These are phyloP conservation scores for Populus ilicifolia DNA, from an alignment of 345 rosid species.

Conservation along the genomic window DNA sequence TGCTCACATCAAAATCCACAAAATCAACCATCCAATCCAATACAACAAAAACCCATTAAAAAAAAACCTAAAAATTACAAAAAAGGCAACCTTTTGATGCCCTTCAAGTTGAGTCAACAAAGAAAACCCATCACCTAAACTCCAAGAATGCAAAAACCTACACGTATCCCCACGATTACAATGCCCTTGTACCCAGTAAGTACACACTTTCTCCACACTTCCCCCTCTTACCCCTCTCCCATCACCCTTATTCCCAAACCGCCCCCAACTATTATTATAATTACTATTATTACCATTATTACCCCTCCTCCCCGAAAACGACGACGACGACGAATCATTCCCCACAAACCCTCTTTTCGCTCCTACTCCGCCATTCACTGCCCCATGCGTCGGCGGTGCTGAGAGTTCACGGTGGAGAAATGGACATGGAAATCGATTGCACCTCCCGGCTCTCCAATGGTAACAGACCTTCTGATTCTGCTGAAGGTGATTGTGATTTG, in stretches of 20 bases:
- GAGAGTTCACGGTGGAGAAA: constrained; percentile 73
- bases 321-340: constrained; percentile 44
- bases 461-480: constrained; percentile 63
- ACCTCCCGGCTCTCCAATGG: constrained; percentile 87
- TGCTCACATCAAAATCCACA: constrained; percentile 24
- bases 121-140: constrained; percentile 65
- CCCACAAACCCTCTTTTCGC: constrained; percentile 58
- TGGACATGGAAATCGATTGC: constrained; percentile 64
- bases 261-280: constrained; percentile 41
- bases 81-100: constrained; percentile 58
- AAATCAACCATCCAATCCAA: background rate
- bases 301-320: constrained; percentile 62
- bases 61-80: background rate
- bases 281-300: constrained; percentile 51
- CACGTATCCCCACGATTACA: constrained; percentile 78
- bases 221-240: constrained; percentile 16
- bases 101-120: constrained; percentile 83
- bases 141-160: constrained; percentile 88
- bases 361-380: constrained; percentile 30
- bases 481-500: background rate
- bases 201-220: constrained; percentile 73
- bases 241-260: constrained; percentile 27
- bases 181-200: constrained; percentile 78
- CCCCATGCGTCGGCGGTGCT: constrained; percentile 27
- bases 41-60: constrained; percentile 7